Percentiles rank a stretch among this genome's conserved stretches.
Conservation (phyloP, 208 protist genomes). For the Acanthamoeba sp. region DNA sequence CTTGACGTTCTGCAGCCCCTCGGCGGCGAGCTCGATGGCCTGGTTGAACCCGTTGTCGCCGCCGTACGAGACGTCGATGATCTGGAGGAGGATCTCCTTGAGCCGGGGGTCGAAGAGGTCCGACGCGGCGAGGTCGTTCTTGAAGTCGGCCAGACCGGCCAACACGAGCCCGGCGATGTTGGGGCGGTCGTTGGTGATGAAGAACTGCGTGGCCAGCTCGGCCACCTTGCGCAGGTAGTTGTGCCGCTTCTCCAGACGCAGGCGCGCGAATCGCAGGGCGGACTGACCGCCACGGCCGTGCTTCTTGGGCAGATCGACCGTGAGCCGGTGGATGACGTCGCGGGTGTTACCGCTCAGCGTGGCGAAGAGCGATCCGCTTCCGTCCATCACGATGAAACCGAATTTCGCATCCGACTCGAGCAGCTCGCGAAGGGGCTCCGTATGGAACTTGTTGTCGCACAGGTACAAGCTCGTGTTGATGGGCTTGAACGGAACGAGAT, state of each 20-base stretch:
- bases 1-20: constrained; percentile 98
- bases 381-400: constrained; percentile 99
- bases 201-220: constrained; percentile 97
- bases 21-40: constrained; percentile 98
- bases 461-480: constrained; percentile 99
- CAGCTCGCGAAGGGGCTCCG: constrained; percentile 97
- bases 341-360: constrained; percentile 98
- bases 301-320: constrained; percentile 99
- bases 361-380: constrained; percentile 97
- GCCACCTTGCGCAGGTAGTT: constrained; percentile 99
- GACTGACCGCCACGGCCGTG: constrained; percentile 99
- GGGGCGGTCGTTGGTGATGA: constrained; percentile 97
- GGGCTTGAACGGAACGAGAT: constrained; percentile 99
- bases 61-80: constrained; percentile 99
- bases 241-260: constrained; percentile 99
- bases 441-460: constrained; percentile 99
- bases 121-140: constrained; percentile 97
- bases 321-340: constrained; percentile 98
- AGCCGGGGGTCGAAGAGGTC: constrained; percentile 98
- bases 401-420: constrained; percentile 99
- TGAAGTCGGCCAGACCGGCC: constrained; percentile 99
- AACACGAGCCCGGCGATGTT: constrained; percentile 99
- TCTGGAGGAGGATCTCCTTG: constrained; percentile 97
- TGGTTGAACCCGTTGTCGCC: constrained; percentile 99
- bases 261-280: constrained; percentile 99